phyloP scores from a whole-genome alignment of 495 filamentous ascomycete species.

The Endocarpon pusillum region DNA sequence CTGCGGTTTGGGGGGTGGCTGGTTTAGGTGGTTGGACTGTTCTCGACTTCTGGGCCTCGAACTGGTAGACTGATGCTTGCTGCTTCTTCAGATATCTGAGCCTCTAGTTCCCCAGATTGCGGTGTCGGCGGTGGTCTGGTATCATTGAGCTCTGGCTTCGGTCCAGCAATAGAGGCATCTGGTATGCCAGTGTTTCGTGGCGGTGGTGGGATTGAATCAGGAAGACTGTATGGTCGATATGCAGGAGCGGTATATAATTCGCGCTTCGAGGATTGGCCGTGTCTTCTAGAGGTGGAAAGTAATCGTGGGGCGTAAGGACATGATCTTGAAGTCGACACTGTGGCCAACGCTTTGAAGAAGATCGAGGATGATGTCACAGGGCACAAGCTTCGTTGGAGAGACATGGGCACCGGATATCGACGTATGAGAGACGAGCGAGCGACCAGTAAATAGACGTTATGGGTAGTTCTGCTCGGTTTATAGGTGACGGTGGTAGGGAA shows the following conservation, averaged over 20 bases:
- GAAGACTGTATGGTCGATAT: slow-evolving; percentile 58
- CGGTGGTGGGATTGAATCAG: slow-evolving; percentile 40
- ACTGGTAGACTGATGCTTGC: slow-evolving; percentile 28
- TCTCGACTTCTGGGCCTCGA: slow-evolving; percentile 46
- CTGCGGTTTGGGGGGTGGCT: slow-evolving; percentile 16
- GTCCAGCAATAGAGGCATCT: slow-evolving; percentile 51
- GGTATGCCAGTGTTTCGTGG: slow-evolving; percentile 48
- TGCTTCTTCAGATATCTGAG: neutral
- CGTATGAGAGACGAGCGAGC: slow-evolving; percentile 17
- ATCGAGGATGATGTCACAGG: slow-evolving; percentile 39
- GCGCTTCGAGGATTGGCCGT: slow-evolving; percentile 39
- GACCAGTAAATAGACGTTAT: slow-evolving; percentile 23
- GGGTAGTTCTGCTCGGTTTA: slow-evolving; percentile 3
- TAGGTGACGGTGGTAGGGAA: slow-evolving; percentile 8
- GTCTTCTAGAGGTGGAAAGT: slow-evolving; percentile 45
- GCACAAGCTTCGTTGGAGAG: too few species aligned
- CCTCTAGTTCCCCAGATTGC: slow-evolving; percentile 10
- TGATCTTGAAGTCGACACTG: slow-evolving; percentile 22
- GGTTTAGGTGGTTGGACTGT: slow-evolving; percentile 18
- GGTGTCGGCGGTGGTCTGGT: slow-evolving; percentile 29
- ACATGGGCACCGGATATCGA: too few species aligned
- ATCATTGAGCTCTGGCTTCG: slow-evolving; percentile 34
- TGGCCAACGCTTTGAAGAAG: slow-evolving; percentile 32
- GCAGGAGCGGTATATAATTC: slow-evolving; percentile 57
- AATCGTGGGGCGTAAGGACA: slow-evolving; percentile 38